Percentiles rank a stretch among this genome's conserved stretches.
Evolutionary conservation across 345 rosid species (phyloP).

Genomic region (Salix purpurea): DNA sequence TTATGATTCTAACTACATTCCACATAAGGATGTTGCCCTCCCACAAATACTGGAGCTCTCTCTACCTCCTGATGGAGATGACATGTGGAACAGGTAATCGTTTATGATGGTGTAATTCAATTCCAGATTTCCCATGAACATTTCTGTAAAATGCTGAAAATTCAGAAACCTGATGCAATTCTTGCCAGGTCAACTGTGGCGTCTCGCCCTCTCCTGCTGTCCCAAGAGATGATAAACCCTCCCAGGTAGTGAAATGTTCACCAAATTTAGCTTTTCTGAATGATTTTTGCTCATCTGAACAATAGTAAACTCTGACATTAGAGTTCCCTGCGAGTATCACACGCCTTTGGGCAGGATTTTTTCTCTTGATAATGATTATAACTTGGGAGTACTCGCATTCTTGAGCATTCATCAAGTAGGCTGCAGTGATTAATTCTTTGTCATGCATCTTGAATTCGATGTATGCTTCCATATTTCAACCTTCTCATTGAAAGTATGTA

Average conservation of each 20-base stretch:
- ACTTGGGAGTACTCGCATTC: not conserved
- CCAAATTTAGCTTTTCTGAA: not conserved
- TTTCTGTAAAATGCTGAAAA: not conserved
- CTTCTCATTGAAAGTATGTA: too few relatives aligned
- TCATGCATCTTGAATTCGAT: not conserved
- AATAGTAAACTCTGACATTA: not conserved
- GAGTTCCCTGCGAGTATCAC: not conserved
- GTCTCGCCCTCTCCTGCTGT: not conserved
- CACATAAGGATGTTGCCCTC: slow-evolving; percentile 93
- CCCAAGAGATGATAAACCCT: not conserved
- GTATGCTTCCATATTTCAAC: not conserved
- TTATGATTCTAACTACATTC: slow-evolving; percentile 88
- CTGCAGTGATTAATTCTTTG: not conserved
- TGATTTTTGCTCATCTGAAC: not conserved
- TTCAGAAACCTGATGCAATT: not conserved
- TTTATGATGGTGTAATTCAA: not conserved
- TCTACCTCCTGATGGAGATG: slow-evolving; percentile 84
- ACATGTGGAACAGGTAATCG: slow-evolving; percentile 67
- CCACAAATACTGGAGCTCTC: slow-evolving; percentile 96
- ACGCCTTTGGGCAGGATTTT: not conserved
- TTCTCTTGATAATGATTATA: not conserved
- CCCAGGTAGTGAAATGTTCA: not conserved
- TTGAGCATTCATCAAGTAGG: not conserved
- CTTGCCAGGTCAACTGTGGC: not conserved
- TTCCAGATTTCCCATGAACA: not conserved